These are phyloP conservation scores for Chlorella sp. DNA, from an alignment of 139 green algal genomes.

Conservation along the genomic window DNA sequence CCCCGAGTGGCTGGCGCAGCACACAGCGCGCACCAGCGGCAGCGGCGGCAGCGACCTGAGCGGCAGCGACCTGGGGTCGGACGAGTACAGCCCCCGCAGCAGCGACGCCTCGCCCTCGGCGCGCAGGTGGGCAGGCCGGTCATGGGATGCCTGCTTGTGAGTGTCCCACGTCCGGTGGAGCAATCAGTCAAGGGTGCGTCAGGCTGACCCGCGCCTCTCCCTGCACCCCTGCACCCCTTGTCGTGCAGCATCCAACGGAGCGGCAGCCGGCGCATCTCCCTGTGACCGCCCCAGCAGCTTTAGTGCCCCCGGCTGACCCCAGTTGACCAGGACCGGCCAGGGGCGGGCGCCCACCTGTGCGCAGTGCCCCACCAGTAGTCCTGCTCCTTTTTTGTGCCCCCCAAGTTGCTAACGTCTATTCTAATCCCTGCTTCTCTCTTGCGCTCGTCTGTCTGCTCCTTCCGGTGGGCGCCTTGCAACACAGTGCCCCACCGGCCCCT, in stretches of 20 bases:
- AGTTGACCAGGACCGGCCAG: too few species aligned
- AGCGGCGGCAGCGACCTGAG: not conserved
- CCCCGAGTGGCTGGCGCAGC: conserved; percentile 11
- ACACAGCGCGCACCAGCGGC: not conserved
- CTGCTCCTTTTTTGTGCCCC: too few species aligned
- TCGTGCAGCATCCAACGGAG: conserved; percentile 29
- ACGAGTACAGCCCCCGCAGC: conserved; percentile 30
- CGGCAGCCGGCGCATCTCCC: conserved; percentile 31
- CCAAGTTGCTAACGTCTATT: too few species aligned
- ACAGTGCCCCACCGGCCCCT: too few species aligned
- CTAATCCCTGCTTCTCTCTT: too few species aligned
- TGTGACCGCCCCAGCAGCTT: not conserved
- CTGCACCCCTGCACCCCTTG: not conserved
- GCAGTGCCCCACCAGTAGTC: too few species aligned
- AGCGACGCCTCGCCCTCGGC: conserved; percentile 26
- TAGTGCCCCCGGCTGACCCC: too few species aligned
- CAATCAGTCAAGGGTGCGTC: too few species aligned
- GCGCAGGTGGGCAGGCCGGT: conserved; percentile 3
- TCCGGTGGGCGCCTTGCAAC: too few species aligned
- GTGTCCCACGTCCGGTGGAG: too few species aligned
- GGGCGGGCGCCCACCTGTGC: too few species aligned
- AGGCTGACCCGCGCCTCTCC: not conserved
- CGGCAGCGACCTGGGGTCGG: conserved; percentile 9
- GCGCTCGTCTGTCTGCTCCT: too few species aligned
- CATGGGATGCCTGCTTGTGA: not conserved